Evolutionary conservation across 2,329 filamentous ascomycete genomes (phyloP), one percentile per base, ranked within the genome.

Genomic region (Trichoderma cornu-damae): DNA sequence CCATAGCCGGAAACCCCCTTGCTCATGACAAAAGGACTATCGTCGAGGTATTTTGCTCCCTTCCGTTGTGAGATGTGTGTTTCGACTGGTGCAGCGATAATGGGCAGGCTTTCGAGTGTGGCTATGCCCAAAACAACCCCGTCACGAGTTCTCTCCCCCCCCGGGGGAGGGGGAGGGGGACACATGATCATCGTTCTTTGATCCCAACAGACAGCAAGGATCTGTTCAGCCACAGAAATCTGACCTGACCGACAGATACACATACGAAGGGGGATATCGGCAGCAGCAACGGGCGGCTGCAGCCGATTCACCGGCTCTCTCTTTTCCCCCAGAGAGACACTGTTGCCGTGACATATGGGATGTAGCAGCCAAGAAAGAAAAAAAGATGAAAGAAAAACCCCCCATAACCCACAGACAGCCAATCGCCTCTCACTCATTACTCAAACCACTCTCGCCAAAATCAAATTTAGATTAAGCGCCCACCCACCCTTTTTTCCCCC

Each of bases 151-250:
- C 18, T 1, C 11, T 6, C 9, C 4, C 12, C 16, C 9, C 35
- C 35, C 24, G 1, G 1, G n/a, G n/a, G n/a, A n/a, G n/a, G n/a
- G n/a, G n/a, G n/a, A n/a, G n/a, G n/a, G 26, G 40, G 34, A 34
- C 34, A 57, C 53, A 49, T 57, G 53, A 57, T 57, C 53, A 32
- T 11, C 22, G 4, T 22, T 26, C 14, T 37, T 8, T 20, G 24
- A 28, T 4, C 4, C 42, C 42, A 18, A 26, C 24, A 30, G n/a
- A 28, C 30, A 12, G 11, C 24, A n/a, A 20, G 7, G 26, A 24
- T 43, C 16, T 20, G 7, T 1, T 2, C 35, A 30, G 35, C 8
- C 49, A 24, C 47, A 8, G 32, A 37, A 12, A 26, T 26, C 28
- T 49, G 20, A 49, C 47, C 28, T 49, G 20, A 49, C 47, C 46